phyloP scores from a whole-genome alignment of 805 yeast genomes.

The Wickerhamia fluorescens region DNA sequence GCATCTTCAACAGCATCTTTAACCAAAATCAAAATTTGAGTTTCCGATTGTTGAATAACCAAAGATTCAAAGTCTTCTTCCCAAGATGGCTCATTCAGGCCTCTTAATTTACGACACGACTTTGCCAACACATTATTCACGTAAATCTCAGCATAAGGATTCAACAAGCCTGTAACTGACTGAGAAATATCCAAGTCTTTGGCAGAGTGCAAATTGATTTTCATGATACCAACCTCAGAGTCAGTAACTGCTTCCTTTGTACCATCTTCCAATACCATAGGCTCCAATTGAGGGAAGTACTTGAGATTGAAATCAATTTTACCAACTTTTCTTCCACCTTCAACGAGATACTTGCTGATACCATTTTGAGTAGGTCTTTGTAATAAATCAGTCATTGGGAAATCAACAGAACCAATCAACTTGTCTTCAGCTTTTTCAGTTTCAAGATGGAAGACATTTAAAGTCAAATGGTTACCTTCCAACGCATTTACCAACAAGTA shows the following conservation, averaged over 20 bases:
- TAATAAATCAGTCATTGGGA: conserved; percentile 52
- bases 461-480: conserved; percentile 45
- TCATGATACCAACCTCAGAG: conserved; percentile 69
- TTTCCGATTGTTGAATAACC: conserved; percentile 51
- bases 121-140: conserved; percentile 51
- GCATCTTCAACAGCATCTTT: conserved; percentile 54
- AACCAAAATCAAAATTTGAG: conserved; percentile 49
- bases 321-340: conserved; percentile 53
- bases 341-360: conserved; percentile 36
- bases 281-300: conserved; percentile 43
- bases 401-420: conserved; percentile 39
- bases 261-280: conserved; percentile 42
- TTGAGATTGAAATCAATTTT: conserved; percentile 48
- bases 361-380: conserved; percentile 45
- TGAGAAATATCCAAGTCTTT: conserved; percentile 45
- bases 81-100: conserved; percentile 70
- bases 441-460: conserved; percentile 48
- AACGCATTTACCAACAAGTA: conserved; percentile 51
- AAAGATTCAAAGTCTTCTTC: conserved; percentile 56
- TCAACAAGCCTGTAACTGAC: conserved; percentile 45
- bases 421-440: conserved; percentile 50
- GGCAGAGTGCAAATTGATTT: conserved; percentile 55
- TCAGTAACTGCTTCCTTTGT: conserved; percentile 44
- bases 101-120: conserved; percentile 53
- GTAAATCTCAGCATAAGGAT: conserved; percentile 64